A percentile compares a stretch with the other conserved stretches of the same genome.
Evolutionary conservation across 164 flowering plant species (phyloP).

Genomic region (Buxus sempervirens): DNA sequence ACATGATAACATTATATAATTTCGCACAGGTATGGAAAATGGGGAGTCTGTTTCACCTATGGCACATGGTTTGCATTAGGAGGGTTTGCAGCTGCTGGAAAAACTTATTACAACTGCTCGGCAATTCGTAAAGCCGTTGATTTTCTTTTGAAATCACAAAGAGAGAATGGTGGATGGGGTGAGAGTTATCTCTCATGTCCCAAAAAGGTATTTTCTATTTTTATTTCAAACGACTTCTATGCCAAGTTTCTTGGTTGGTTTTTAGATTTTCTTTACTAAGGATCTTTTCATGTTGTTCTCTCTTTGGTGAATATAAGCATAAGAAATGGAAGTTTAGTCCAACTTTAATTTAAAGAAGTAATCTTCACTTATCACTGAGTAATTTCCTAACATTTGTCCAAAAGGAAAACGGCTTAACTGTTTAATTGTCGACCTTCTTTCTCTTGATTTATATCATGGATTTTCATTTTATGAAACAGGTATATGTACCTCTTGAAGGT

Average conservation of each 20-base stretch:
- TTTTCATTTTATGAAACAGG: constrained; percentile 9
- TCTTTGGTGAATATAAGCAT: no score
- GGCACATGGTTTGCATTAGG: constrained; percentile 45
- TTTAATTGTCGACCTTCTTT: neutral
- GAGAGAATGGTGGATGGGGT: constrained; percentile 45
- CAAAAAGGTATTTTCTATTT: constrained; percentile 22
- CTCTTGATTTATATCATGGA: neutral
- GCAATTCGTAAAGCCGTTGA: constrained; percentile 30
- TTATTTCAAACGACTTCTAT: neutral
- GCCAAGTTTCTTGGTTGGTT: no score
- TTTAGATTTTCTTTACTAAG: no score
- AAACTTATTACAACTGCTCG: constrained; percentile 26
- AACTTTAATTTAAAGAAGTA: no score
- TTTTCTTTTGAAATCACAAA: constrained; percentile 30
- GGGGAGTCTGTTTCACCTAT: constrained; percentile 50
- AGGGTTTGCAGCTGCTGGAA: constrained; percentile 35
- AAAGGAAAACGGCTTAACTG: no score
- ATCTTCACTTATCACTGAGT: no score
- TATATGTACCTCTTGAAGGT: constrained; percentile 34
- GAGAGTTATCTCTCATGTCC: constrained; percentile 47
- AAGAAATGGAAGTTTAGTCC: no score
- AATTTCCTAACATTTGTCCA: no score
- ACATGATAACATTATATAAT: neutral
- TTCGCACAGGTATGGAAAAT: constrained; percentile 31
- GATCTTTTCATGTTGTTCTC: no score